These are phyloP conservation scores for Cryptococcus sp. DNA, from an alignment of 1,284 basidiomycete species.

Conservation along the genomic window DNA sequence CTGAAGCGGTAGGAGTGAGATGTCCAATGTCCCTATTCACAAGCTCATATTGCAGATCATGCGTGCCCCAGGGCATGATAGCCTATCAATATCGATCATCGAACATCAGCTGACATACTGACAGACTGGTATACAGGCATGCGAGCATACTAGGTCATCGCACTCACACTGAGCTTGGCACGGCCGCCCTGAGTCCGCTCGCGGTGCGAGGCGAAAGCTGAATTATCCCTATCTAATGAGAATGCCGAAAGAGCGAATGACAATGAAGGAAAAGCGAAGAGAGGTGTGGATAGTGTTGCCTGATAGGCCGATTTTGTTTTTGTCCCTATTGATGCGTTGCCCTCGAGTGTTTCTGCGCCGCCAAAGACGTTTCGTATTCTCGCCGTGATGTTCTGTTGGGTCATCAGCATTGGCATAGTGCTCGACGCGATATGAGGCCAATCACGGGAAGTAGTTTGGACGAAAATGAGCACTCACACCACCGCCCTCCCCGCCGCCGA, in stretches of 20 bases:
- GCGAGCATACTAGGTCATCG: background rate
- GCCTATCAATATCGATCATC: conserved; percentile 48
- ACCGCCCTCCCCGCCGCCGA: conserved; percentile 90
- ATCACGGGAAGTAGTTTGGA: background rate
- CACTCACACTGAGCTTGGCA: conserved; percentile 48
- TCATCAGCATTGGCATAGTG: background rate
- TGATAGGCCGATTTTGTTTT: conserved; percentile 83
- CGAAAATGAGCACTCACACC: conserved; percentile 62
- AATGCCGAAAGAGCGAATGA: conserved; percentile 49
- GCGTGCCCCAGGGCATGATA: conserved; percentile 59
- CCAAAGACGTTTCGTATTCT: conserved; percentile 86
- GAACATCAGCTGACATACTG: background rate
- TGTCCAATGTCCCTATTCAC: conserved; percentile 71
- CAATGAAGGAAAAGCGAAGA: conserved; percentile 50
- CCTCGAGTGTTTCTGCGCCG: conserved; percentile 85
- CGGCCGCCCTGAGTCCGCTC: conserved; percentile 54
- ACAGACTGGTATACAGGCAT: no score
- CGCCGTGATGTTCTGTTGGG: conserved; percentile 69
- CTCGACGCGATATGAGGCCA: background rate
- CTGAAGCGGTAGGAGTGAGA: conserved; percentile 71
- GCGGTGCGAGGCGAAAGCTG: conserved; percentile 54
- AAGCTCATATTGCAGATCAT: conserved; percentile 80
- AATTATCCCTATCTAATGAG: conserved; percentile 56
- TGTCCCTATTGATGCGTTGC: conserved; percentile 80
- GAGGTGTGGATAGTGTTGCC: conserved; percentile 44